Evolutionary conservation across 2,329 filamentous ascomycete species (phyloP).

Genomic region (Diaporthe humulicola): DNA sequence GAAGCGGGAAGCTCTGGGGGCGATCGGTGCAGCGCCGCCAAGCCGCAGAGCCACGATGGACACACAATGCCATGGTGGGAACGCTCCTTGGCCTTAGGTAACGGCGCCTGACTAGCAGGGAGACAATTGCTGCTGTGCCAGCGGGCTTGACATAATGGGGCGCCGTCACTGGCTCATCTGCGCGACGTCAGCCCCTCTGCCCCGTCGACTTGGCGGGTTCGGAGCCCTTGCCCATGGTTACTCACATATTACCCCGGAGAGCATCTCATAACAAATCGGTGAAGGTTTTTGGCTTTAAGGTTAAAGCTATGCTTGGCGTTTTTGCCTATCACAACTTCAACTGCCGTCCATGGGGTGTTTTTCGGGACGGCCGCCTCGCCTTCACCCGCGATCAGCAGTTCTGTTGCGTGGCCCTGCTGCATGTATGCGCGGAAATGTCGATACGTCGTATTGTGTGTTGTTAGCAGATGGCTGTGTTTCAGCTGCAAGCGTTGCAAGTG

Average conservation of each 20-base stretch:
- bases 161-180: slow-evolving; percentile 1
- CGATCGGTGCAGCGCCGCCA: slow-evolving; percentile 19
- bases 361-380: slow-evolving; percentile 9
- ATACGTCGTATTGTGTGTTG: slow-evolving; percentile 24
- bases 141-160: background rate
- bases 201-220: slow-evolving; percentile 12
- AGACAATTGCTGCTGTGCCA: background rate
- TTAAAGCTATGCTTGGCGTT: slow-evolving; percentile 19
- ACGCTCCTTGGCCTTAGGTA: slow-evolving; percentile 24
- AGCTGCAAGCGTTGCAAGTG: background rate
- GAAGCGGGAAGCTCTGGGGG: background rate
- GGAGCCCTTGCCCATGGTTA: background rate
- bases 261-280: slow-evolving; percentile 4
- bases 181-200: slow-evolving; percentile 16
- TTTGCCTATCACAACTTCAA: slow-evolving; percentile 5
- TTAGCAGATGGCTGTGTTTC: slow-evolving; percentile 12
- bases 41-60: slow-evolving; percentile 28
- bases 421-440: background rate
- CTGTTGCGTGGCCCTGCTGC: slow-evolving; percentile 25
- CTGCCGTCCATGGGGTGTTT: slow-evolving; percentile 15
- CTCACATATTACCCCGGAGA: background rate
- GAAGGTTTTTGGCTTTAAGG: slow-evolving; percentile 20
- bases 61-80: slow-evolving; percentile 8
- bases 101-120: slow-evolving; percentile 19
- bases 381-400: background rate